Evolutionary conservation across 164 flowering plant genomes (phyloP).

Genomic region (Stephania japonica): DNA sequence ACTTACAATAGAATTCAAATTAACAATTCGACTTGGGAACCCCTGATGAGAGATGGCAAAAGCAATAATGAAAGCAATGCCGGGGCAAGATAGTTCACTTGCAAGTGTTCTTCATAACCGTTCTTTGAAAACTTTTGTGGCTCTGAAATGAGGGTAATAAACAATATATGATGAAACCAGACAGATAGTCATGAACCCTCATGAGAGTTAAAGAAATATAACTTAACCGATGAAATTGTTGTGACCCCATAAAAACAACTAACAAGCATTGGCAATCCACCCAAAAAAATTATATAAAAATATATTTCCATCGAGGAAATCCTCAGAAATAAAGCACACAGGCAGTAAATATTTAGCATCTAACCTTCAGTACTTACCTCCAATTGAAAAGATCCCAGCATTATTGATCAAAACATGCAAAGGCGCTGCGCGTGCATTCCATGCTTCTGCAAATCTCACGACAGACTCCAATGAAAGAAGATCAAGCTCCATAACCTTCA

Average conservation of each 20-base stretch:
- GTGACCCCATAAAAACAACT: neutral
- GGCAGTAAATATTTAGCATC: constrained; percentile 1
- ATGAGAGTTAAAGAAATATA: neutral
- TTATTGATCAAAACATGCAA: constrained; percentile 89
- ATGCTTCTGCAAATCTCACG: constrained; percentile 68
- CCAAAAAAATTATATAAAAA: neutral
- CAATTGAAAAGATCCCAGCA: constrained; percentile 89
- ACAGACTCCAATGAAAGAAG: constrained; percentile 92
- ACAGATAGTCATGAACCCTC: neutral
- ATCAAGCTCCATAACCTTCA: constrained; percentile 88
- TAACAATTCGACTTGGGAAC: constrained; percentile 91
- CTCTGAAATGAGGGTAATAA: constrained; percentile 31
- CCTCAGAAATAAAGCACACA: neutral
- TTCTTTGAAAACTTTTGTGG: constrained; percentile 88
- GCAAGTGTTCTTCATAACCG: constrained; percentile 91
- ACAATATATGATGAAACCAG: neutral
- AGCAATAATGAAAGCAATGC: constrained; percentile 85
- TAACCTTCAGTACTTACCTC: constrained; percentile 47
- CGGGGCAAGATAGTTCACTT: constrained; percentile 98
- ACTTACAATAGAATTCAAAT: constrained; percentile 79
- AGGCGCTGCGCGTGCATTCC: constrained; percentile 82
- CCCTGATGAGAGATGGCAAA: constrained; percentile 87
- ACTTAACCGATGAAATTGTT: neutral
- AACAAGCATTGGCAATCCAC: neutral
- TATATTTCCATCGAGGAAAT: neutral